A percentile compares a stretch with the other conserved stretches of the same genome.
Conservation (phyloP, 495 filamentous ascomycete species). For the Penicillium coprophilum region DNA sequence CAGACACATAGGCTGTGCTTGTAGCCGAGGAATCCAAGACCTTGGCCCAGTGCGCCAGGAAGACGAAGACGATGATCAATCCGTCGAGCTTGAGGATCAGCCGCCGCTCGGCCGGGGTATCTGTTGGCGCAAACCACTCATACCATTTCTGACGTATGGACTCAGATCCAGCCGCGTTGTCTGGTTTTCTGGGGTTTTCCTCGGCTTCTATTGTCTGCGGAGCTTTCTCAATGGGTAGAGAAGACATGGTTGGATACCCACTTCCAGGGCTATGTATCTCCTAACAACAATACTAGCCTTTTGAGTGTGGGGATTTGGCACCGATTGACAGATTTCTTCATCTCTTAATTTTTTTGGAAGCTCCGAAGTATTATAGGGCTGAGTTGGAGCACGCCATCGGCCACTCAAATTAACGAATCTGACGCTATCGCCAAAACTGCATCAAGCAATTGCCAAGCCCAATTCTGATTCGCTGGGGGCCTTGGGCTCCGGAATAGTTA, state of each 20-base stretch:
- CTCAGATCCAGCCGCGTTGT: neutral
- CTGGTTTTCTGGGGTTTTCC: conserved; percentile 3
- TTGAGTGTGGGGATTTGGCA: neutral
- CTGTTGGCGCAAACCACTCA: conserved; percentile 40
- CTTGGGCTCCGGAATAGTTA: neutral
- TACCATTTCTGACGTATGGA: conserved; percentile 37
- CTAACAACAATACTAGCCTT: neutral
- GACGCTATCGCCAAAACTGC: conserved; percentile 9
- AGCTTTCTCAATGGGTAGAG: conserved; percentile 8
- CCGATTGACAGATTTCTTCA: conserved; percentile 1
- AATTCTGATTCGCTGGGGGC: neutral
- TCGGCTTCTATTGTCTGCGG: neutral
- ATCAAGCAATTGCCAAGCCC: conserved; percentile 13
- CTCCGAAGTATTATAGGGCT: neutral
- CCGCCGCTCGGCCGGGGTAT: conserved; percentile 40
- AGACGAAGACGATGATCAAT: conserved; percentile 32
- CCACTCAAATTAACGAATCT: neutral
- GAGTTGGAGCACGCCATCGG: conserved; percentile 17
- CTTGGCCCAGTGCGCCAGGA: conserved; percentile 44
- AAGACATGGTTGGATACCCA: neutral
- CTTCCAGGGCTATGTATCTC: neutral
- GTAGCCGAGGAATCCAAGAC: conserved; percentile 37
- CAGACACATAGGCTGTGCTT: conserved; percentile 32
- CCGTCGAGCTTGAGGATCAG: conserved; percentile 46
- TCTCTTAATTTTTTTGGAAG: neutral